These are phyloP conservation scores for Globisporangium mamillatum DNA, from an alignment of 352 stramenopile genomes.

Conservation along the genomic window DNA sequence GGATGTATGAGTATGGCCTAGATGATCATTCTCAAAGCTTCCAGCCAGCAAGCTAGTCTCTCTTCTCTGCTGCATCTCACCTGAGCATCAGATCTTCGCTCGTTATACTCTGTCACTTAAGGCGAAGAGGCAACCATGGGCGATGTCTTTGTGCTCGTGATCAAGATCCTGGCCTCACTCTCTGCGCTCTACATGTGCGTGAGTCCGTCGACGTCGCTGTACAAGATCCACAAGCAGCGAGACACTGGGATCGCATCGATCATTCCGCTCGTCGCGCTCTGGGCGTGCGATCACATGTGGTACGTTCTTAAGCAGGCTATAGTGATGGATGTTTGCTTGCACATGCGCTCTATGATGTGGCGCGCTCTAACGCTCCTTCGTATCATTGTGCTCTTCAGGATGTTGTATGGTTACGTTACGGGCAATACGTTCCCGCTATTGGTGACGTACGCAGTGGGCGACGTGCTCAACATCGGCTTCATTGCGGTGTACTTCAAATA, in stretches of 20 bases:
- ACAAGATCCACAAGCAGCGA: constrained; percentile 49
- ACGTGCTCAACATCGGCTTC: constrained; percentile 44
- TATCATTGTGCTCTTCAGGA: constrained; percentile 25
- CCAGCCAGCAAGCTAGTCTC: not conserved
- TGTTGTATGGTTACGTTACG: constrained; percentile 59
- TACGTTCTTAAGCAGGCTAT: constrained; percentile 21
- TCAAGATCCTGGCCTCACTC: constrained; percentile 60
- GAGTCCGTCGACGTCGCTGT: constrained; percentile 48
- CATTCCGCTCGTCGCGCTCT: constrained; percentile 62
- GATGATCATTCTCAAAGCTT: not conserved
- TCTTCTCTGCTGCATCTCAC: not conserved
- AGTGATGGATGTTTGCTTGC: not conserved
- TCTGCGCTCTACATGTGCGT: constrained; percentile 75
- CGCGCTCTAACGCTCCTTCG: not conserved
- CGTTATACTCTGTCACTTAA: not conserved
- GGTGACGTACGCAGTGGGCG: constrained; percentile 48
- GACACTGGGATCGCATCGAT: constrained; percentile 40
- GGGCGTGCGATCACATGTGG: constrained; percentile 71
- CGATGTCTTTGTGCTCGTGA: constrained; percentile 38
- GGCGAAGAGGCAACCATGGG: constrained; percentile 6
- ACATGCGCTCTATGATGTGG: not conserved
- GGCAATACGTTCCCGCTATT: constrained; percentile 45
- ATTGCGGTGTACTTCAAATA: constrained; percentile 47
- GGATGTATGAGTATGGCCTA: not conserved
- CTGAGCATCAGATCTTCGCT: not conserved